Evolutionary conservation across 768 basidiomycete genomes (phyloP), one percentile per base, ranked within the genome.

Genomic region (Leccinum arenicola): DNA sequence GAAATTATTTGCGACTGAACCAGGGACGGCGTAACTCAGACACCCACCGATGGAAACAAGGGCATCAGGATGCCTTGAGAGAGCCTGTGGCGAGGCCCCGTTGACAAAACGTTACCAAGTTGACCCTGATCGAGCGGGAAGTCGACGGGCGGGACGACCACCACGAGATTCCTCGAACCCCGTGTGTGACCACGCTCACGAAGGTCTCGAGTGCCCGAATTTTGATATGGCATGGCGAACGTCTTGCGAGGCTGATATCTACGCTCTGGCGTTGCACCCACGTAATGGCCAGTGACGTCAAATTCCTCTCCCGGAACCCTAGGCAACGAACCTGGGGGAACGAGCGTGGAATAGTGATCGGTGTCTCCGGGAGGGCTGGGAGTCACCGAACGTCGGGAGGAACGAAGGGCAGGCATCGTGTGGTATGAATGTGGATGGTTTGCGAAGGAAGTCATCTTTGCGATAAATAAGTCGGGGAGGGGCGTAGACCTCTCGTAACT

Each of bases 51-150:
- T 35, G 90, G 84, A 65, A 86, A 84, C 35, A 92, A 76, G 9
- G 89, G 88, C 84, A 92, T 86, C 21, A 91, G 71, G 21, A 88
- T 76, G 17, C 90, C 90, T 62, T 87, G 84, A 33, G 84, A 77
- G 49, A 89, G 71, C 23, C 89, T 81, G 55, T 84, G 77, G 23
- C 77, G 73, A 25, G 87, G 85, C 0, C 86, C 86, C 19, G 76
- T 77, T 10, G 83, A 80, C 21, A 87, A 67, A 0, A 84, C 83
- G 55, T 83, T 79, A 0, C 86, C 84, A 17, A 86, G 76, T 15
- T 78, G 80, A 1, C 84, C 82, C 67, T 84, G 84, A 62, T 86
- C 82, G 43, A 83, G 78, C 1, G 79, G 72, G 54, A 91, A 76
- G 31, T 82, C 77, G 12, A 76, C 56, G 27, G 90, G 86, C 38